phyloP scores from a whole-genome alignment of 1,284 basidiomycete species.

The Malassezia obtusa region DNA sequence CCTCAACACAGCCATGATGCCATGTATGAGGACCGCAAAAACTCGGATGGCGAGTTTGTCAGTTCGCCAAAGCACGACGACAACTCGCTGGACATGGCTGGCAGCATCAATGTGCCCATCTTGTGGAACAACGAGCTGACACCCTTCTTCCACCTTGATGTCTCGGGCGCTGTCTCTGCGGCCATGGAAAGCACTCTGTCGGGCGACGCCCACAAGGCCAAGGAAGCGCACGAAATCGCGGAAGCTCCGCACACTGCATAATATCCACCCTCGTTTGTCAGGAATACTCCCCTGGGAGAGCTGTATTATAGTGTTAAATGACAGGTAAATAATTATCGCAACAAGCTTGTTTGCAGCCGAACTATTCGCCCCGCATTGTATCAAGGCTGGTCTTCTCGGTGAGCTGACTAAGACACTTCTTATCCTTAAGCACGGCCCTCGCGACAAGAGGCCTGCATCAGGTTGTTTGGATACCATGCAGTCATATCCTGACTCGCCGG shows the following conservation, averaged over 20 bases:
- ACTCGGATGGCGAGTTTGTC: neutral
- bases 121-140: slow-evolving; percentile 53
- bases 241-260: too few species aligned
- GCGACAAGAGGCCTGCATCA: too few species aligned
- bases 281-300: too few species aligned
- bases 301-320: neutral
- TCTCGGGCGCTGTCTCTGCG: slow-evolving; percentile 58
- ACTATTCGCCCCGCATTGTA: too few species aligned
- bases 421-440: too few species aligned
- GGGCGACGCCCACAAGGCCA: neutral
- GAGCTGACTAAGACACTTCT: too few species aligned
- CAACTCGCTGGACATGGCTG: neutral
- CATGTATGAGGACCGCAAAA: neutral
- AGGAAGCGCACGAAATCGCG: too few species aligned
- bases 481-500: neutral
- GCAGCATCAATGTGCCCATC: slow-evolving; percentile 31
- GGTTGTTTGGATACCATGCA: too few species aligned
- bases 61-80: neutral
- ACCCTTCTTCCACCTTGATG: slow-evolving; percentile 79
- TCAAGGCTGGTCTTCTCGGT: too few species aligned
- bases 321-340: neutral
- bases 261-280: too few species aligned
- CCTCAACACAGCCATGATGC: neutral
- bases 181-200: slow-evolving; percentile 1
- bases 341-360: neutral